Conservation (phyloP, 208 protist species). For the Leishmania gerbilli region DNA sequence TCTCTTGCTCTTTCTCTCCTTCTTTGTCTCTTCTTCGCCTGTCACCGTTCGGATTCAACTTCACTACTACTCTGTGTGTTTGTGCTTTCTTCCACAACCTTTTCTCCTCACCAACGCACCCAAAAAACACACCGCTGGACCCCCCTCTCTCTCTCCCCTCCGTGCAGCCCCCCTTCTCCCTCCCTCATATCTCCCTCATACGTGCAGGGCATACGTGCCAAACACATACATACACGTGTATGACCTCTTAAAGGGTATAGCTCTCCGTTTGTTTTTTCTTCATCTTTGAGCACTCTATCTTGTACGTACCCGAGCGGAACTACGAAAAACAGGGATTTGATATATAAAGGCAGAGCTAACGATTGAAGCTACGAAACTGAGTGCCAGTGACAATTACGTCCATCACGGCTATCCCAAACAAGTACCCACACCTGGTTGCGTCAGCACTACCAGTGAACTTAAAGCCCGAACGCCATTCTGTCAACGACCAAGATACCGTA, state of each 20-base stretch:
- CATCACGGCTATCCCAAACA: neutral
- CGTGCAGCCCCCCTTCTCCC: neutral
- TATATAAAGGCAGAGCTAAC: neutral
- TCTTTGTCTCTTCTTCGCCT: slow-evolving; percentile 1
- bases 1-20: slow-evolving; percentile 6
- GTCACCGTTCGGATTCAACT: neutral
- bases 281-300: slow-evolving; percentile 2
- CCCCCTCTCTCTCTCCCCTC: neutral
- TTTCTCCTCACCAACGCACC: neutral
- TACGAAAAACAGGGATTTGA: slow-evolving; percentile 1
- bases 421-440: neutral
- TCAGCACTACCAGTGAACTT: neutral
- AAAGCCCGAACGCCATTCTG: neutral
- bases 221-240: slow-evolving; percentile 3
- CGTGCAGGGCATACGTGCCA: slow-evolving; percentile 3
- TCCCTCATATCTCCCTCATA: neutral
- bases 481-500: neutral
- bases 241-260: neutral
- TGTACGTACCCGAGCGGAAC: slow-evolving; percentile 1
- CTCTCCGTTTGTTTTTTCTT: slow-evolving; percentile 4
- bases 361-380: neutral
- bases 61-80: neutral
- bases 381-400: neutral
- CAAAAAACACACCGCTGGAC: neutral
- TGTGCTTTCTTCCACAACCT: neutral